Percentiles rank a stretch among this genome's conserved stretches.
Conservation (phyloP, 73 alveolate genomes). For the Breviolum minutum region DNA sequence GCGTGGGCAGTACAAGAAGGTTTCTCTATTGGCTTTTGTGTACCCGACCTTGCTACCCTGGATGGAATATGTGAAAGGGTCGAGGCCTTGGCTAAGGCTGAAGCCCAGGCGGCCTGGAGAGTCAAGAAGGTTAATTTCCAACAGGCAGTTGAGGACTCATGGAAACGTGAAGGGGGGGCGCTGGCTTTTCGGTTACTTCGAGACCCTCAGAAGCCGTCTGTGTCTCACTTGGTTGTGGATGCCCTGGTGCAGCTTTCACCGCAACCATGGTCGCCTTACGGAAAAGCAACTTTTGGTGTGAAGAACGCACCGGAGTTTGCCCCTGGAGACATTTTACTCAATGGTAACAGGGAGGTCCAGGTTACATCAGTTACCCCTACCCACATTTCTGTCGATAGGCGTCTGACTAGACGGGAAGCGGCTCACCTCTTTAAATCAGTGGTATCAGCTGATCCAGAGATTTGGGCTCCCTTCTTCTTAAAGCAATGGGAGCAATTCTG, state of each 20-base stretch:
- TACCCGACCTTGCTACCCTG: no score
- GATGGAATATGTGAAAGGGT: no score
- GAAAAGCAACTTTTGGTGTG: neutral
- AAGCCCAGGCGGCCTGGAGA: no score
- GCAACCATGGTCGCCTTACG: neutral
- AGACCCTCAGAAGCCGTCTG: no score
- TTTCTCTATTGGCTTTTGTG: no score
- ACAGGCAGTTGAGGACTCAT: no score
- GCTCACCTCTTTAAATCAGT: neutral
- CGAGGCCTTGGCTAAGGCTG: no score
- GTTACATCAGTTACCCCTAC: neutral
- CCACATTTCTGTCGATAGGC: no score
- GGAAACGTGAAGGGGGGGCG: no score
- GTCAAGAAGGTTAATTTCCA: no score
- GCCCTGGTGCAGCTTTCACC: neutral
- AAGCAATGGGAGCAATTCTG: neutral
- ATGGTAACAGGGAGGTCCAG: neutral
- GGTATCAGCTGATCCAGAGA: neutral
- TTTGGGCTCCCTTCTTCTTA: neutral
- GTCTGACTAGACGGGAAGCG: neutral
- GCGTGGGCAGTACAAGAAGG: neutral
- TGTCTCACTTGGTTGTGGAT: neutral
- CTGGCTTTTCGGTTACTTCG: no score
- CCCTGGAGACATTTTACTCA: neutral
- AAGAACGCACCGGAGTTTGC: no score